Percentiles rank a stretch among this genome's conserved stretches.
phyloP scores from a whole-genome alignment of 2,329 filamentous ascomycete species.

The Colletotrichum liaoningense region DNA sequence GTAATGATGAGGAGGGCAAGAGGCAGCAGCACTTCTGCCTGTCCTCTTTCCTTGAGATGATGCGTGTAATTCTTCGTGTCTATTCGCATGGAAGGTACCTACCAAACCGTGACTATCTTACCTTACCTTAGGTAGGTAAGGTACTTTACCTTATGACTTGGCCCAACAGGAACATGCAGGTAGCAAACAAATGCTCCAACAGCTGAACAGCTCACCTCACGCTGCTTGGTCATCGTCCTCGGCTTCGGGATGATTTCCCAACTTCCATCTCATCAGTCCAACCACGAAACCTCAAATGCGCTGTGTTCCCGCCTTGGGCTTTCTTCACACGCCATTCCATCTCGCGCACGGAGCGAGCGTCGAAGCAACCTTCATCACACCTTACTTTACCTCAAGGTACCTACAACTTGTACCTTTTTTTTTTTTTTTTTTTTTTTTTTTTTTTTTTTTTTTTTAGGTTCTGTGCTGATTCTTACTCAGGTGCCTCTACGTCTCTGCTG shows the following conservation, averaged over 20 bases:
- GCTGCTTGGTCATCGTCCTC: background rate
- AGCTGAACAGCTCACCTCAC: background rate
- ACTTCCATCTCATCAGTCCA: background rate
- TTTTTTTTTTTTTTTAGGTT: background rate
- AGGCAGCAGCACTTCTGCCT: slow-evolving; percentile 21
- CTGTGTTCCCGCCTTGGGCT: background rate
- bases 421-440: background rate
- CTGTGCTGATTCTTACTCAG: background rate
- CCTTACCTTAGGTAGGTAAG: too few species aligned
- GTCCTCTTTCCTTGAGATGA: background rate
- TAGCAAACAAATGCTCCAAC: background rate
- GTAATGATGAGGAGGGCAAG: background rate
- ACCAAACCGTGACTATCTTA: too few species aligned
- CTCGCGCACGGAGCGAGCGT: background rate
- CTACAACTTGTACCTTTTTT: background rate
- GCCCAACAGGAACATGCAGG: background rate
- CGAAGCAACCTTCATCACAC: background rate
- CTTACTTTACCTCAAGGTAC: background rate
- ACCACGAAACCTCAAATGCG: background rate
- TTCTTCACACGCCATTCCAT: background rate
- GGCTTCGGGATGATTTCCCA: background rate
- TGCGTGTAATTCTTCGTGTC: background rate
- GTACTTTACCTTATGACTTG: background rate
- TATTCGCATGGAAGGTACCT: too few species aligned
- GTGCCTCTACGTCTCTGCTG: background rate